Conservation (phyloP, 495 filamentous ascomycete genomes). For the Hamigera avellanea region DNA sequence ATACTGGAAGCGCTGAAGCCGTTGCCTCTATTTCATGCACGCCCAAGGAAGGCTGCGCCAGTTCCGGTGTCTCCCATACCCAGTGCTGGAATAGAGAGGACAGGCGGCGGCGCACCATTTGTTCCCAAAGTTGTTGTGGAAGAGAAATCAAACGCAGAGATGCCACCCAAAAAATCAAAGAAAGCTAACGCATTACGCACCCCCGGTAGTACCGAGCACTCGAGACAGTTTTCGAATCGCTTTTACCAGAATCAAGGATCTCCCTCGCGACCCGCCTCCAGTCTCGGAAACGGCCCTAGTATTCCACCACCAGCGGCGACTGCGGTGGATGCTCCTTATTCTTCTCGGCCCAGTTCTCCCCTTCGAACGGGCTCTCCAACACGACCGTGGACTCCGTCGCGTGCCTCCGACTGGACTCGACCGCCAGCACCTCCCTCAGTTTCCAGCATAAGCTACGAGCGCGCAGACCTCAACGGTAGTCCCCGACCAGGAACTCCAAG, state of each 20-base stretch:
- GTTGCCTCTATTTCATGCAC: constrained; percentile 1
- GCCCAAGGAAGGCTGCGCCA: not conserved
- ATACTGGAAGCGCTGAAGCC: not conserved
- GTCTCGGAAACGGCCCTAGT: constrained; percentile 39
- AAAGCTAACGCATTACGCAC: constrained; percentile 18
- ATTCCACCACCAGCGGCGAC: constrained; percentile 42
- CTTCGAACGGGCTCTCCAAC: constrained; percentile 51
- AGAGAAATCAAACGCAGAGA: constrained; percentile 6
- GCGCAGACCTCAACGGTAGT: constrained; percentile 75
- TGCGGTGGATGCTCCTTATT: constrained; percentile 30
- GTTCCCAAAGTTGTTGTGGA: not conserved
- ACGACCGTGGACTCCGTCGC: constrained; percentile 64
- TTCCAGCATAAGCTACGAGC: constrained; percentile 63
- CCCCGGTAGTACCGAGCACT: constrained; percentile 14
- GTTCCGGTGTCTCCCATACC: not conserved
- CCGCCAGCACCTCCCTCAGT: constrained; percentile 48
- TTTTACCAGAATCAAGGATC: constrained; percentile 22
- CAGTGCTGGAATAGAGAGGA: too few relatives aligned
- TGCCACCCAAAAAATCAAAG: constrained; percentile 8
- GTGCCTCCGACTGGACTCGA: constrained; percentile 51
- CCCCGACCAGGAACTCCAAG: constrained; percentile 86
- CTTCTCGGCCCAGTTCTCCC: constrained; percentile 39
- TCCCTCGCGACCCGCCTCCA: constrained; percentile 41
- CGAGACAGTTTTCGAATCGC: constrained; percentile 11
- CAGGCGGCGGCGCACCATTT: not conserved